Evolutionary conservation across 371 early-diverging fungal species (phyloP), one percentile per base, ranked within the genome.

Genomic region (Mortierella sp.): DNA sequence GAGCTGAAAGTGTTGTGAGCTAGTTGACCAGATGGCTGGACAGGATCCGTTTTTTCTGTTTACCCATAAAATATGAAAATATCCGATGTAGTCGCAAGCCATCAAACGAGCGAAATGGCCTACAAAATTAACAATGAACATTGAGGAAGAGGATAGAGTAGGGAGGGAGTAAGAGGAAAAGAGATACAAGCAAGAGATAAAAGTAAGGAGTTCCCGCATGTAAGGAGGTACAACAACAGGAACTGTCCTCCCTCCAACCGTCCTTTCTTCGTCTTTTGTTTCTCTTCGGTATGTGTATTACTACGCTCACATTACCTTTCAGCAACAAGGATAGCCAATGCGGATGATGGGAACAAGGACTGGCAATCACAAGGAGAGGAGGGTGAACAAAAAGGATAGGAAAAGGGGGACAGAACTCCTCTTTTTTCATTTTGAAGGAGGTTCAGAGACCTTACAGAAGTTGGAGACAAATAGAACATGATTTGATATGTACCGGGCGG

Each of bases 151-250:
- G 10, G n/a, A 6, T 16, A 10, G 27, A 55, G 27, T 24, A 6
- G 5, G 29, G 60, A 60, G 18, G 32, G 35, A 32, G 32, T 18
- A 27, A 32, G 60, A 60, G 1, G 32, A 21, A 5, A 16, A 12
- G 41, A 38, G 65, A 21, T 0, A 38, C 54, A n/a, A 27, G 27
- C 27, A 32, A n/a, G 35, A 32, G 11, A 27, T 12, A 60, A 32
- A 38, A 65, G 24, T 16, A 65, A 65, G 65, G 65, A 65, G 65
- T 65, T 65, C 65, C 65, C 65, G 65, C 38, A 24, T 65, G 65
- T 7, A 65, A 65, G 2, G 35, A 21, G 21, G 3, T 1, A 14
- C 63, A 63, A 29, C 18, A 5, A 21, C 21, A 65, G 24, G 8
- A 68, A 68, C 35, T 38, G 18, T 32, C 29, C 18, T 63, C 35